Evolutionary conservation across 495 filamentous ascomycete species (phyloP).

Genomic region (Xylaria intraflava): DNA sequence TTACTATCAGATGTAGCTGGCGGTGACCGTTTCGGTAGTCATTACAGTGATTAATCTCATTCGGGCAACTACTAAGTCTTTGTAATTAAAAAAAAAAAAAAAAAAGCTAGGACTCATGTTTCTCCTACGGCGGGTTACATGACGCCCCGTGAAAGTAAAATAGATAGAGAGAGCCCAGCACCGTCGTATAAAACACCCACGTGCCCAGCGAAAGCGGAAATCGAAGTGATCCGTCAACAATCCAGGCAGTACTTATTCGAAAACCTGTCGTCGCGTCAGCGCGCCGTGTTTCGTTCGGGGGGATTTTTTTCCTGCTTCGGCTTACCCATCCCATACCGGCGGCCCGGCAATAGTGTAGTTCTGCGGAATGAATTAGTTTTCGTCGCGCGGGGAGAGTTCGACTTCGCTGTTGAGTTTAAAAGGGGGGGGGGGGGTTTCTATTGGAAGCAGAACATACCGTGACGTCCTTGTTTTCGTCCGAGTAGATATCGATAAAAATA

Average conservation of each 20-base stretch:
- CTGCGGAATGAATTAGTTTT: conserved; percentile 16
- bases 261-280: conserved; percentile 15
- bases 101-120: too few relatives aligned
- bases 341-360: conserved; percentile 40
- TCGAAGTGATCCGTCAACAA: conserved; percentile 8
- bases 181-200: neutral
- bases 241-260: conserved; percentile 30
- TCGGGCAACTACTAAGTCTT: too few relatives aligned
- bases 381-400: too few relatives aligned
- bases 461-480: conserved; percentile 23
- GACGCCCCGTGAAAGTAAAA: too few relatives aligned
- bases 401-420: too few relatives aligned
- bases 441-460: conserved; percentile 24
- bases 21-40: too few relatives aligned
- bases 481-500: conserved; percentile 47
- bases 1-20: too few relatives aligned
- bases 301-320: neutral
- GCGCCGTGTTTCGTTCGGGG: neutral
- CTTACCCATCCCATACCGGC: conserved; percentile 40
- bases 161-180: too few relatives aligned
- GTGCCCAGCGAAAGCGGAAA: neutral
- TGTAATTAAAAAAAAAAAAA: too few relatives aligned
- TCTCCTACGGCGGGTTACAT: too few relatives aligned
- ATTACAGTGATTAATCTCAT: too few relatives aligned
- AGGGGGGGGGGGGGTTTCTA: too few relatives aligned